Evolutionary conservation across 2,329 filamentous ascomycete species (phyloP).

Genomic region (Cercospora zeae-maydis): DNA sequence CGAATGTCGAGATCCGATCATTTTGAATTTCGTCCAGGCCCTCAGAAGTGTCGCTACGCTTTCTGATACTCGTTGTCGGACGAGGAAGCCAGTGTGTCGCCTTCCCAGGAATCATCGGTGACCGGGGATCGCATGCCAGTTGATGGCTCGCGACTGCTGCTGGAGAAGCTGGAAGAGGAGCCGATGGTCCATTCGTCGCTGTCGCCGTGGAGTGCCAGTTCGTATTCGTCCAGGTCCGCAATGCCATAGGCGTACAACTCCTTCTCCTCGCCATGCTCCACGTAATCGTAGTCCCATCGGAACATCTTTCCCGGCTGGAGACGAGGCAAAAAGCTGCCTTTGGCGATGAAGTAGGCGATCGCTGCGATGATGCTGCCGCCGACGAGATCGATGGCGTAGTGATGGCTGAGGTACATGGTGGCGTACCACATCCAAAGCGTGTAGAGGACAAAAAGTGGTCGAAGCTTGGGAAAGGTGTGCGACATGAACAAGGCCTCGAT

Average conservation of each 20-base stretch:
- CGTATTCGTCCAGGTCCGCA: constrained; percentile 53
- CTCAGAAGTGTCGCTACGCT: constrained; percentile 20
- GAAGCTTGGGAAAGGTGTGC: constrained; percentile 81
- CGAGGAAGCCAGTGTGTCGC: constrained; percentile 50
- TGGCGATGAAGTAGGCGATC: constrained; percentile 76
- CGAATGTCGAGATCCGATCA: constrained; percentile 12
- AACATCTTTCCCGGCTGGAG: constrained; percentile 79
- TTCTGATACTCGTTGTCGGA: constrained; percentile 30
- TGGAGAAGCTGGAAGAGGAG: constrained; percentile 73
- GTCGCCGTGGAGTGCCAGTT: constrained; percentile 51
- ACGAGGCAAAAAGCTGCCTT: constrained; percentile 75
- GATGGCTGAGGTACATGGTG: constrained; percentile 96
- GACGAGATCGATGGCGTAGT: constrained; percentile 92
- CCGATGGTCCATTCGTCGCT: constrained; percentile 89
- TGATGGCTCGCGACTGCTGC: constrained; percentile 58
- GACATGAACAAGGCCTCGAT: constrained; percentile 90
- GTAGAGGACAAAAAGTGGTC: constrained; percentile 76
- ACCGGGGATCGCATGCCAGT: constrained; percentile 46
- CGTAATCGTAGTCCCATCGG: constrained; percentile 93
- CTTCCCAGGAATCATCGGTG: constrained; percentile 58
- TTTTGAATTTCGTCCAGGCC: background rate
- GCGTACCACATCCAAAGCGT: constrained; percentile 96
- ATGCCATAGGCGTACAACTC: constrained; percentile 52
- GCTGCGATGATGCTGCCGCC: constrained; percentile 64
- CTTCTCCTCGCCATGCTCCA: constrained; percentile 70